phyloP scores from a whole-genome alignment of 805 yeast genomes.

The Ogataea sp. region DNA sequence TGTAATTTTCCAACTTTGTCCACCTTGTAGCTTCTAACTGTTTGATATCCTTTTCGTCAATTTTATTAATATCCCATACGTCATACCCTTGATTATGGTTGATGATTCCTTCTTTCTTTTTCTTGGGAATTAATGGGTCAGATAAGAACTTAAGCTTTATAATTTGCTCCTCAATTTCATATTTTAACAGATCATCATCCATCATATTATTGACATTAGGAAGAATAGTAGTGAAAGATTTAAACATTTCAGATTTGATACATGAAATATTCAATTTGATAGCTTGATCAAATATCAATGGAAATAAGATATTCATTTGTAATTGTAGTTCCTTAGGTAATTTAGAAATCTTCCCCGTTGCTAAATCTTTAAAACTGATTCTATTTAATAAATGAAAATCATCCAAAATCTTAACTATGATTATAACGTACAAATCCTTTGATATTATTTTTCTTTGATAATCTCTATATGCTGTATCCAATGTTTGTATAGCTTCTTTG shows the following conservation, averaged over 20 bases:
- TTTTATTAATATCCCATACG: background rate
- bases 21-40: background rate
- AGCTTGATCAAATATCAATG: slow-evolving; percentile 10
- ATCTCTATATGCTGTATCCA: background rate
- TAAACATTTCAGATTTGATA: background rate
- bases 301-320: slow-evolving; percentile 6
- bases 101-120: background rate
- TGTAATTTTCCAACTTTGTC: background rate
- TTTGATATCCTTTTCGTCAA: background rate
- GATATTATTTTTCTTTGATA: background rate
- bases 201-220: background rate
- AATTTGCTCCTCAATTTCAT: background rate
- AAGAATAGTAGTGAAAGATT: background rate
- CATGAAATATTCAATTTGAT: slow-evolving; percentile 5
- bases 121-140: background rate
- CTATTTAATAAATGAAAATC: background rate
- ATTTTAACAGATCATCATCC: background rate
- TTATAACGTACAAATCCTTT: background rate
- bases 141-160: background rate
- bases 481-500: background rate
- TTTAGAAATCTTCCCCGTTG: background rate
- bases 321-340: background rate
- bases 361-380: background rate
- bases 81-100: background rate
- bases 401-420: background rate